Percentiles rank a stretch among this genome's conserved stretches.
Conservation (phyloP, 1,139 yeast genomes). For the Starmera stellimalicola region DNA sequence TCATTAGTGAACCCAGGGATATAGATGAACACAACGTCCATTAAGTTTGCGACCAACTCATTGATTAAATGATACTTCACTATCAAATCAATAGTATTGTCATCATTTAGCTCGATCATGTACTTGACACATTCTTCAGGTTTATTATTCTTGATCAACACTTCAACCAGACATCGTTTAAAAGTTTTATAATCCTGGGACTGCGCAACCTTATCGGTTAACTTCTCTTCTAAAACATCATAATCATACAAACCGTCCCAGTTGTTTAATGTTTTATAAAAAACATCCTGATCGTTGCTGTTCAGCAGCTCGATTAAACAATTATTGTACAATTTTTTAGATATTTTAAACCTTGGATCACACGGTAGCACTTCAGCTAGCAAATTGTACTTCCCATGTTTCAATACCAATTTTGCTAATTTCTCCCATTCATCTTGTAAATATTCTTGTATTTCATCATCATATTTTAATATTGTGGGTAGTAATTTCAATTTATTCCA, state of each 20-base stretch:
- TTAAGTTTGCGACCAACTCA: constrained; percentile 38
- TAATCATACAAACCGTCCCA: constrained; percentile 63
- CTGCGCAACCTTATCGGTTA: constrained; percentile 35
- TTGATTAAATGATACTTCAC: constrained; percentile 52
- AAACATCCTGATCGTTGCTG: constrained; percentile 28
- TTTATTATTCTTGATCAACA: constrained; percentile 50
- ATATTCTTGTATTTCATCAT: constrained; percentile 24
- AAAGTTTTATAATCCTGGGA: constrained; percentile 23
- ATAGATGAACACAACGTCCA: constrained; percentile 41
- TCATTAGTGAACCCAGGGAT: constrained; percentile 21
- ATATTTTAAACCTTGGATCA: constrained; percentile 26
- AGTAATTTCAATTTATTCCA: constrained; percentile 37
- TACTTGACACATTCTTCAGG: constrained; percentile 59
- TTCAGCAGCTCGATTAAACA: constrained; percentile 44
- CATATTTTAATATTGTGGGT: constrained; percentile 28
- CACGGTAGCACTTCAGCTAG: constrained; percentile 34
- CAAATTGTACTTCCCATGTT: constrained; percentile 33
- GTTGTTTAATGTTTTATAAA: constrained; percentile 27
- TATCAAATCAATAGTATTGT: constrained; percentile 46
- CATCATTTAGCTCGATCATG: constrained; percentile 45
- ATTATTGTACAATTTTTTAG: constrained; percentile 34
- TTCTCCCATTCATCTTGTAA: constrained; percentile 51
- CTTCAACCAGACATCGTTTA: constrained; percentile 42
- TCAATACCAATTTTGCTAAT: constrained; percentile 50
- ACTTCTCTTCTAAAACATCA: constrained; percentile 30